These are phyloP conservation scores for Populus hybrid DNA, from an alignment of 441 rosid species.

Conservation along the genomic window DNA sequence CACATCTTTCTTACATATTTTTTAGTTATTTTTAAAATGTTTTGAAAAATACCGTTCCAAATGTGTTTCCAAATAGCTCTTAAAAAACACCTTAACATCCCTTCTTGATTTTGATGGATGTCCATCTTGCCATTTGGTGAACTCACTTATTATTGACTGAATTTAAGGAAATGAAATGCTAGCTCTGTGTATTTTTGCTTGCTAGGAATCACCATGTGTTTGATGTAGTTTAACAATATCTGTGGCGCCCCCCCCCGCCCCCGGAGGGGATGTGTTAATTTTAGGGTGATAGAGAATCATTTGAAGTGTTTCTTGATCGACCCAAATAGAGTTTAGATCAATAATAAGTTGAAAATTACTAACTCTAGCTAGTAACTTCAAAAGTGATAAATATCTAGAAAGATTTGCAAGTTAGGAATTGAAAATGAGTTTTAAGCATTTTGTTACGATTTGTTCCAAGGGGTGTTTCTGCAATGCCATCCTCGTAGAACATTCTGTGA, in stretches of 20 bases:
- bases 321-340: not conserved
- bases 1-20: too few species aligned
- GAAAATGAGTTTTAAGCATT: not conserved
- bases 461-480: not conserved
- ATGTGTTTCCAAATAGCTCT: too few species aligned
- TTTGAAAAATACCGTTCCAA: too few species aligned
- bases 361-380: too few species aligned
- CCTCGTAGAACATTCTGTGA: not conserved
- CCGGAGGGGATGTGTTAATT: not conserved
- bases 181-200: conserved; percentile 11
- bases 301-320: not conserved
- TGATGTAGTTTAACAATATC: not conserved
- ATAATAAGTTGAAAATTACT: too few species aligned
- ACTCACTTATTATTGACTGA: not conserved
- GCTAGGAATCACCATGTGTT: not conserved
- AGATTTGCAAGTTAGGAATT: too few species aligned
- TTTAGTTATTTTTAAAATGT: too few species aligned
- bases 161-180: not conserved
- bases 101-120: not conserved
- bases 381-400: not conserved
- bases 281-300: not conserved
- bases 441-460: too few species aligned
- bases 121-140: not conserved
- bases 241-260: not conserved
- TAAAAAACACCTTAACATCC: conserved; percentile 7